phyloP scores from a whole-genome alignment of 441 rosid genomes.

The Adansonia madagascariensis region DNA sequence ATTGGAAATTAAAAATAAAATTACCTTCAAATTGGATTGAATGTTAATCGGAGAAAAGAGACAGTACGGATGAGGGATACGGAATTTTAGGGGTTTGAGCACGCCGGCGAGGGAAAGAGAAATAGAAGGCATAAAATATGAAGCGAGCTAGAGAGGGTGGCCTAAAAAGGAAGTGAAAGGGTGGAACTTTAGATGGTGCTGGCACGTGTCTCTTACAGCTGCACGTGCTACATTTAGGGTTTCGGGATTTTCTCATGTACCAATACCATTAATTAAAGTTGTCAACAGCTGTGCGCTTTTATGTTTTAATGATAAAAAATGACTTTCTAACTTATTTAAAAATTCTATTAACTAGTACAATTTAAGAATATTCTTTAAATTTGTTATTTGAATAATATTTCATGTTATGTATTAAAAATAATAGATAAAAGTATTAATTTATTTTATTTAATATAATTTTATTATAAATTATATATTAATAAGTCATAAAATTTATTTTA shows the following conservation, averaged over 20 bases:
- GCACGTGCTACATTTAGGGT: slow-evolving; percentile 48
- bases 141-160: slow-evolving; percentile 19
- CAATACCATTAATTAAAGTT: too few relatives aligned
- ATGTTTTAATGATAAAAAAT: not conserved
- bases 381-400: too few relatives aligned
- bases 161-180: slow-evolving; percentile 33
- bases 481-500: too few relatives aligned
- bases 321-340: too few relatives aligned
- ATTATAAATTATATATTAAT: too few relatives aligned
- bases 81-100: slow-evolving; percentile 30
- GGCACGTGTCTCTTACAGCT: slow-evolving; percentile 48
- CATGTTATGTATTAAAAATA: too few relatives aligned
- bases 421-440: too few relatives aligned
- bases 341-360: too few relatives aligned
- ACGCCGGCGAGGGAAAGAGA: slow-evolving; percentile 41
- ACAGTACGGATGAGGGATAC: slow-evolving; percentile 6
- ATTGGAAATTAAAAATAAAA: not conserved
- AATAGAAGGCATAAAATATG: not conserved
- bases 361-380: too few relatives aligned
- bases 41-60: slow-evolving; percentile 10
- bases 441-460: too few relatives aligned
- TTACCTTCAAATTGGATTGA: slow-evolving; percentile 38
- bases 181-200: slow-evolving; percentile 32
- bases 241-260: not conserved
- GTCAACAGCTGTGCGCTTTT: not conserved